phyloP scores from a whole-genome alignment of 2,329 filamentous ascomycete species.

The Colletotrichum gloeosporioides region DNA sequence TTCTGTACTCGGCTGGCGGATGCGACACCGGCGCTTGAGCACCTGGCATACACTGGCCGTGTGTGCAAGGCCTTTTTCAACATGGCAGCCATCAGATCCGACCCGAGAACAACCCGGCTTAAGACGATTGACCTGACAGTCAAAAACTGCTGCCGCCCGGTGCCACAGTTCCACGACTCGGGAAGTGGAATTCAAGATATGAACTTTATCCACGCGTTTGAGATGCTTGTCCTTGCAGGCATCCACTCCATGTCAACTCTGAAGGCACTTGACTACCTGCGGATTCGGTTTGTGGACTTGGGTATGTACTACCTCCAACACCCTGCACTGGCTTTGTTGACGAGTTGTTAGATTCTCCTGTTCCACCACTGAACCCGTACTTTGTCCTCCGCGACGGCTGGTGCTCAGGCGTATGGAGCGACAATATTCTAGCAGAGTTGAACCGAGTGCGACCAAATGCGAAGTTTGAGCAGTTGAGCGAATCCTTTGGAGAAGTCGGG shows the following conservation, averaged over 20 bases:
- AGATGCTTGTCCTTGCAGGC: conserved; percentile 68
- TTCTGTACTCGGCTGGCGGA: conserved; percentile 66
- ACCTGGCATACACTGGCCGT: conserved; percentile 75
- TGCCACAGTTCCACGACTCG: conserved; percentile 62
- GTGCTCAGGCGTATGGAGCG: conserved; percentile 77
- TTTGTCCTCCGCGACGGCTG: conserved; percentile 67
- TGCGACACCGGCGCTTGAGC: conserved; percentile 66
- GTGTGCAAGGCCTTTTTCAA: conserved; percentile 75
- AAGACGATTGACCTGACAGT: conserved; percentile 75
- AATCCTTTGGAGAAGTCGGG: conserved; percentile 66
- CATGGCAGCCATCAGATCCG: conserved; percentile 53
- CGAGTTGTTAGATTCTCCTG: conserved; percentile 63
- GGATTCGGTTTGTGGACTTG: conserved; percentile 78
- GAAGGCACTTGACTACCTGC: conserved; percentile 64
- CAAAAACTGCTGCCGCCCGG: conserved; percentile 73
- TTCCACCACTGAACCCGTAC: conserved; percentile 75
- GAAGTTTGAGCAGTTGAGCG: conserved; percentile 65
- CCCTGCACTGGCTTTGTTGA: conserved; percentile 19
- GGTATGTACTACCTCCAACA: conserved; percentile 45
- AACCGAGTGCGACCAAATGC: conserved; percentile 62
- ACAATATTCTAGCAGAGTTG: conserved; percentile 67
- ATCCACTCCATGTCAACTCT: conserved; percentile 66
- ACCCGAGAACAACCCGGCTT: conserved; percentile 56
- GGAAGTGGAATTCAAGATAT: conserved; percentile 75
- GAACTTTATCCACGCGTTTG: conserved; percentile 75